A percentile compares a stretch with the other conserved stretches of the same genome.
These are phyloP conservation scores for Talaromyces sp. DNA, from an alignment of 2,329 filamentous ascomycete genomes.

Conservation along the genomic window DNA sequence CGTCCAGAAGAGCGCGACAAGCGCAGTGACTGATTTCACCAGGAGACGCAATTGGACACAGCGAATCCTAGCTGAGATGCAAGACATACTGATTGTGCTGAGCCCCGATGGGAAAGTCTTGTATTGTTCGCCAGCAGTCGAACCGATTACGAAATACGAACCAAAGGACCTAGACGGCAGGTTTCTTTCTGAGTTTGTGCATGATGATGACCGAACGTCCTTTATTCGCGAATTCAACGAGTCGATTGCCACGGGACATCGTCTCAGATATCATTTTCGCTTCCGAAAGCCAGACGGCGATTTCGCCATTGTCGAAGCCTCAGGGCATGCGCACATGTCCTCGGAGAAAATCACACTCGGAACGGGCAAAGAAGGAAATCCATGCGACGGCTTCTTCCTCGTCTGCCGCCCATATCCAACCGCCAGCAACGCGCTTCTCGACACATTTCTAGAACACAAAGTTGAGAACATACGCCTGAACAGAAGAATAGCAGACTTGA, in stretches of 20 bases:
- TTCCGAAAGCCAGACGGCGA: slow-evolving; percentile 70
- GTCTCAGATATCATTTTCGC: slow-evolving; percentile 80
- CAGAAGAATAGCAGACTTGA: slow-evolving; percentile 79
- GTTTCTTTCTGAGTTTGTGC: slow-evolving; percentile 77
- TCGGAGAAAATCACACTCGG: slow-evolving; percentile 60
- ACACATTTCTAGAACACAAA: slow-evolving; percentile 94
- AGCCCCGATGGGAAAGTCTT: slow-evolving; percentile 78
- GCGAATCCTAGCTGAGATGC: slow-evolving; percentile 82
- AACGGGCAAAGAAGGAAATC: slow-evolving; percentile 61
- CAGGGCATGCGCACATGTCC: slow-evolving; percentile 85
- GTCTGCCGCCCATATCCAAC: slow-evolving; percentile 88
- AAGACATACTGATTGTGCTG: slow-evolving; percentile 83
- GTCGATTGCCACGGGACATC: slow-evolving; percentile 75
- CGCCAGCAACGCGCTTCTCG: slow-evolving; percentile 77
- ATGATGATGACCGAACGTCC: slow-evolving; percentile 77
- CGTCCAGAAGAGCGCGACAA: slow-evolving; percentile 26
- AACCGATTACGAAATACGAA: slow-evolving; percentile 70
- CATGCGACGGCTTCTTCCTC: slow-evolving; percentile 89
- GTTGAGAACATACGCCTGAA: slow-evolving; percentile 88
- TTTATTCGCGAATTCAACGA: slow-evolving; percentile 88
- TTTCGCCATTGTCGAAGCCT: slow-evolving; percentile 82
- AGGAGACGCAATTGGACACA: slow-evolving; percentile 77
- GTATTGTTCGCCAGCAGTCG: slow-evolving; percentile 79
- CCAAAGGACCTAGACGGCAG: slow-evolving; percentile 67
- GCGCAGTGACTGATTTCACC: slow-evolving; percentile 63